Percentiles rank a stretch among this genome's conserved stretches.
Conservation (phyloP, 140 eudicot species). For the Oenanthe javanica region DNA sequence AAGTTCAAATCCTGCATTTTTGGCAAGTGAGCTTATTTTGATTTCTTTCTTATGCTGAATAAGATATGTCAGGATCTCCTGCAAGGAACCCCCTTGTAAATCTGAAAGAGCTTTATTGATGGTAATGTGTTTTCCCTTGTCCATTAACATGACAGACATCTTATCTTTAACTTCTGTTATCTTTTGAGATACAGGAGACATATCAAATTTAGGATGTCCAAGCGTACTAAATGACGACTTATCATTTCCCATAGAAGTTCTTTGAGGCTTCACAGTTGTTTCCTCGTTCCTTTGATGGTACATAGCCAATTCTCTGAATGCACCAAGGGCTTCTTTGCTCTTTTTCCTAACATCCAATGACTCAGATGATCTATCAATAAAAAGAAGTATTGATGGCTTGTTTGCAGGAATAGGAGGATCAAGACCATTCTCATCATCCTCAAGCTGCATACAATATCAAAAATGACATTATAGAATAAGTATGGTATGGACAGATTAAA, state of each 20-base stretch:
- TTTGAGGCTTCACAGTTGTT: constrained; percentile 27
- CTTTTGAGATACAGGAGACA: constrained; percentile 39
- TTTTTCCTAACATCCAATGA: constrained; percentile 38
- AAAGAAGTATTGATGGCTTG: constrained; percentile 68
- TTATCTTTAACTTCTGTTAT: constrained; percentile 42
- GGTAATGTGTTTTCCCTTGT: constrained; percentile 58
- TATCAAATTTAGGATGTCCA: constrained; percentile 35
- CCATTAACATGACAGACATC: constrained; percentile 53
- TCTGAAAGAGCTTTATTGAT: constrained; percentile 43
- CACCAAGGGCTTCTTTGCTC: constrained; percentile 57
- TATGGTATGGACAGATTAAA: neutral
- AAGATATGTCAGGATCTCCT: constrained; percentile 61
- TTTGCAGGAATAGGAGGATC: constrained; percentile 61
- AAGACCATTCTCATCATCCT: constrained; percentile 37
- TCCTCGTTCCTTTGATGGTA: constrained; percentile 19
- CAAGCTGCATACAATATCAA: constrained; percentile 40
- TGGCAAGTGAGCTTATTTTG: constrained; percentile 78
- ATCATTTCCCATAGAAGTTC: constrained; percentile 18
- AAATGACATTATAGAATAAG: constrained; percentile 17
- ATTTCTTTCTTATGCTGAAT: constrained; percentile 53
- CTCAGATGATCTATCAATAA: constrained; percentile 77
- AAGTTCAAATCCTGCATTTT: constrained; percentile 79
- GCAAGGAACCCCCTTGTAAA: constrained; percentile 63
- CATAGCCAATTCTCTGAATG: constrained; percentile 62
- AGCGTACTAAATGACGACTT: constrained; percentile 25